phyloP scores from a whole-genome alignment of 2,329 filamentous ascomycete genomes.

The Sporothrix brunneoviolacea region DNA sequence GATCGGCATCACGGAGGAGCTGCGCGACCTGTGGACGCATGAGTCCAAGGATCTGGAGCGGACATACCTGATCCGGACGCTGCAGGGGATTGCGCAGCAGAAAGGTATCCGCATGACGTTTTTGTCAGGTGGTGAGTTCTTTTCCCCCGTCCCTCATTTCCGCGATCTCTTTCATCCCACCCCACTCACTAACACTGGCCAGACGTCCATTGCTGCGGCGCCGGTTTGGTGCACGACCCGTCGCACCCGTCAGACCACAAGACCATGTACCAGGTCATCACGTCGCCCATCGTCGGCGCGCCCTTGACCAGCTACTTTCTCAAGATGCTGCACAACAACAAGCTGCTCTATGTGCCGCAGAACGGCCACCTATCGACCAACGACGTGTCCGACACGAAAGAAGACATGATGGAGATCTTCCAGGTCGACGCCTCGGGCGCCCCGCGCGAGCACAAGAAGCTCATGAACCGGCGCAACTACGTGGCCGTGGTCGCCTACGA shows the following conservation, averaged over 20 bases:
- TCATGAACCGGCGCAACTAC: conserved; percentile 93
- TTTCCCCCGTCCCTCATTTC: not conserved
- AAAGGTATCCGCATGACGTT: conserved; percentile 97
- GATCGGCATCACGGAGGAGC: conserved; percentile 86
- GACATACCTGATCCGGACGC: conserved; percentile 90
- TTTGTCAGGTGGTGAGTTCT: conserved; percentile 67
- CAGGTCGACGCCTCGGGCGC: conserved; percentile 85
- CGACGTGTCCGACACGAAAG: conserved; percentile 83
- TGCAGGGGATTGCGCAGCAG: conserved; percentile 91
- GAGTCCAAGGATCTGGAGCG: conserved; percentile 95
- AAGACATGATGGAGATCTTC: conserved; percentile 99
- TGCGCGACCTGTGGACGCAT: conserved; percentile 97
- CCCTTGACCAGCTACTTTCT: conserved; percentile 80
- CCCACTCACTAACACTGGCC: too few species aligned
- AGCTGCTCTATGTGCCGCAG: conserved; percentile 79
- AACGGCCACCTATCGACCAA: conserved; percentile 76
- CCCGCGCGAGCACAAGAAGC: conserved; percentile 73
- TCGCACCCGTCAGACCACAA: conserved; percentile 89
- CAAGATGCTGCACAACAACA: conserved; percentile 92
- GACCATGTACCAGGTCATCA: conserved; percentile 96
- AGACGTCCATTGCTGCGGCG: conserved; percentile 86
- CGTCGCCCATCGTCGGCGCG: conserved; percentile 84
- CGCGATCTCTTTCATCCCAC: too few species aligned
- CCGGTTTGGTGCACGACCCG: conserved; percentile 90
- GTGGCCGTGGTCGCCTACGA: conserved; percentile 92